Percentiles rank a stretch among this genome's conserved stretches.
phyloP scores from a whole-genome alignment of 2,329 filamentous ascomycete genomes.

The Colletotrichum liriopes region DNA sequence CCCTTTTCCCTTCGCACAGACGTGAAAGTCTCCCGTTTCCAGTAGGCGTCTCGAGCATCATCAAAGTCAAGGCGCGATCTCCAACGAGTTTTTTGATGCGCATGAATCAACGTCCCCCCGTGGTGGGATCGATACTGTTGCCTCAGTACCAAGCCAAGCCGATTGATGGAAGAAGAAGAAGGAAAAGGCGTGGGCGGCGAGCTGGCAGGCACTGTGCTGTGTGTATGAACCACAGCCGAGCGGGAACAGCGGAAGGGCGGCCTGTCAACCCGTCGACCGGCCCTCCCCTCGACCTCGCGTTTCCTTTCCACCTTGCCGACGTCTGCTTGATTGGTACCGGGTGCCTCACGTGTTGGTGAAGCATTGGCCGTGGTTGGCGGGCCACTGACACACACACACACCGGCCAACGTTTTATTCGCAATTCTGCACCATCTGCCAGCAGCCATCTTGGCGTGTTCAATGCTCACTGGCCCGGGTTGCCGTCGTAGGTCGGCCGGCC shows the following conservation, averaged over 20 bases:
- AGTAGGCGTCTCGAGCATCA: conserved; percentile 35
- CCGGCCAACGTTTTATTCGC: conserved; percentile 21
- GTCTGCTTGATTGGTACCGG: conserved; percentile 31
- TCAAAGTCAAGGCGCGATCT: conserved; percentile 35
- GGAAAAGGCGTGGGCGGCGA: conserved; percentile 15
- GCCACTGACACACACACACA: conserved; percentile 33
- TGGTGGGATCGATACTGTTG: conserved; percentile 7
- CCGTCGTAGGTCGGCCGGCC: conserved; percentile 17
- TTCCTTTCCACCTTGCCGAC: conserved; percentile 5
- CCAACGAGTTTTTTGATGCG: conserved; percentile 20
- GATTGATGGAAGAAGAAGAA: background rate
- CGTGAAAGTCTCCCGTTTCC: conserved; percentile 26
- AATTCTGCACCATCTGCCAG: conserved; percentile 19
- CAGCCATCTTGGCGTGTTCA: conserved; percentile 30
- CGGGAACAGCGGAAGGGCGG: conserved; percentile 34
- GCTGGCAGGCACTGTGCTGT: background rate
- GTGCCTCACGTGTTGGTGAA: conserved; percentile 21
- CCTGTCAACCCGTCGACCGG: conserved; percentile 13
- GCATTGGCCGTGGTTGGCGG: conserved; percentile 10
- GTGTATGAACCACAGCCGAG: conserved; percentile 1
- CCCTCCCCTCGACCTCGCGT: conserved; percentile 12
- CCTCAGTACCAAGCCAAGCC: background rate
- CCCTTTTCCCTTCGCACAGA: conserved; percentile 8
- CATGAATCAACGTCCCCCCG: conserved; percentile 22
- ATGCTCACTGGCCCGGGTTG: conserved; percentile 21